phyloP scores from a whole-genome alignment of 352 stramenopile genomes.

The Pythium chondricola region DNA sequence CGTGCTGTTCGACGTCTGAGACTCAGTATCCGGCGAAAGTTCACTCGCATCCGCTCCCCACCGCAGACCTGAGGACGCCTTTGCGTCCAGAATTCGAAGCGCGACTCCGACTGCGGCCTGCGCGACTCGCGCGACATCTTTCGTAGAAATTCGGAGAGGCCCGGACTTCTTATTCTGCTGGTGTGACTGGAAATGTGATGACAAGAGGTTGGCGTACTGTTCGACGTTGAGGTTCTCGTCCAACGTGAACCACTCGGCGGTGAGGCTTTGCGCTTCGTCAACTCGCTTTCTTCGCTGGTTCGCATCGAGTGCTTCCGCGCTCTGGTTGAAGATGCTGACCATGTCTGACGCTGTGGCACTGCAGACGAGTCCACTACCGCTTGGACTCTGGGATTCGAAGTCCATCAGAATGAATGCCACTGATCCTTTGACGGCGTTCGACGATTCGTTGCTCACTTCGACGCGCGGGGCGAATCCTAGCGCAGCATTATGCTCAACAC shows the following conservation, averaged over 20 bases:
- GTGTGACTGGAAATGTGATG: conserved; percentile 54
- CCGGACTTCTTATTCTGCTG: background rate
- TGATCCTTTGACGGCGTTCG: conserved; percentile 52
- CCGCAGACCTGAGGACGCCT: conserved; percentile 70
- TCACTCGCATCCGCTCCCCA: conserved; percentile 46
- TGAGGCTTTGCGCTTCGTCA: conserved; percentile 34
- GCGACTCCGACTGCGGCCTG: conserved; percentile 54
- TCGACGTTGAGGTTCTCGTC: conserved; percentile 32
- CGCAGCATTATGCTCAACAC: conserved; percentile 36
- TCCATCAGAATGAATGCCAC: conserved; percentile 66
- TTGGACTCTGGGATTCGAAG: conserved; percentile 19
- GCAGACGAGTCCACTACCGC: conserved; percentile 41
- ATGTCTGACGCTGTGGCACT: conserved; percentile 63
- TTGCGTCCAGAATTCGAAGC: conserved; percentile 75
- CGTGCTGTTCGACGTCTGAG: conserved; percentile 4
- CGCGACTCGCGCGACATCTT: conserved; percentile 40
- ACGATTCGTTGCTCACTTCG: conserved; percentile 41
- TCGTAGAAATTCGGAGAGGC: conserved; percentile 33
- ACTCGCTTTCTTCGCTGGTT: conserved; percentile 22
- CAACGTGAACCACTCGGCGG: conserved; percentile 24
- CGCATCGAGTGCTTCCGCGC: background rate
- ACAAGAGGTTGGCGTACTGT: conserved; percentile 48
- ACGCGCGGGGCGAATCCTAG: conserved; percentile 52
- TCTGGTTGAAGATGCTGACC: conserved; percentile 39
- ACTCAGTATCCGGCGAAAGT: conserved; percentile 9